A percentile compares a stretch with the other conserved stretches of the same genome.
phyloP scores from a whole-genome alignment of 2,329 filamentous ascomycete species.

The Fusarium redolens region DNA sequence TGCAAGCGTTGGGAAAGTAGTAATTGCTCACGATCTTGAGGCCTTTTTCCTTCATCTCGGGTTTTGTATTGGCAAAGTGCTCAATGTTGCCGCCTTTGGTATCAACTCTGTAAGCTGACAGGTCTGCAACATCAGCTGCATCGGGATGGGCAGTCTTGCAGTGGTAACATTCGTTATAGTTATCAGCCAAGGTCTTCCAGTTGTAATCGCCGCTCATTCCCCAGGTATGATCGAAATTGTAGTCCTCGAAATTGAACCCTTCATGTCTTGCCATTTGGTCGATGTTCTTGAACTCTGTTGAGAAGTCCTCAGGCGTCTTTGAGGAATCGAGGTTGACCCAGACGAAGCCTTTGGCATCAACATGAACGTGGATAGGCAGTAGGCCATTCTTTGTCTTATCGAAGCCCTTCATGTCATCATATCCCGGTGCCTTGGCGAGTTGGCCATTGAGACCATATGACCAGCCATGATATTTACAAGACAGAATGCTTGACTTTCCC shows the following conservation, averaged over 20 bases:
- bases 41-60: slow-evolving; percentile 7
- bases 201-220: slow-evolving; percentile 66
- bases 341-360: slow-evolving; percentile 65
- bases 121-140: not conserved
- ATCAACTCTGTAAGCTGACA: slow-evolving; percentile 10
- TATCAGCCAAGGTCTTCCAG: slow-evolving; percentile 65
- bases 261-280: slow-evolving; percentile 57
- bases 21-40: slow-evolving; percentile 31
- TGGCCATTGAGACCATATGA: slow-evolving; percentile 68
- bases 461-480: slow-evolving; percentile 71
- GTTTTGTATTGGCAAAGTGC: slow-evolving; percentile 20
- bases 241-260: slow-evolving; percentile 61
- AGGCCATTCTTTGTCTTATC: slow-evolving; percentile 65
- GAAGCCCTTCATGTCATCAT: slow-evolving; percentile 65
- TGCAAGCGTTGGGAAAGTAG: slow-evolving; percentile 30
- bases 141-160: slow-evolving; percentile 25
- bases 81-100: slow-evolving; percentile 27
- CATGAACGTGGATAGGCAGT: slow-evolving; percentile 59
- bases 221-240: slow-evolving; percentile 66
- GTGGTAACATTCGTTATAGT: slow-evolving; percentile 34
- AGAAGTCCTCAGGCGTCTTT: slow-evolving; percentile 60
- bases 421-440: slow-evolving; percentile 69
- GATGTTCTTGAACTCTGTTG: slow-evolving; percentile 50
- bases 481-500: slow-evolving; percentile 63
- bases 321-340: slow-evolving; percentile 66